Evolutionary conservation across 2,329 filamentous ascomycete genomes (phyloP).

Genomic region (Elsinoe necatrix): DNA sequence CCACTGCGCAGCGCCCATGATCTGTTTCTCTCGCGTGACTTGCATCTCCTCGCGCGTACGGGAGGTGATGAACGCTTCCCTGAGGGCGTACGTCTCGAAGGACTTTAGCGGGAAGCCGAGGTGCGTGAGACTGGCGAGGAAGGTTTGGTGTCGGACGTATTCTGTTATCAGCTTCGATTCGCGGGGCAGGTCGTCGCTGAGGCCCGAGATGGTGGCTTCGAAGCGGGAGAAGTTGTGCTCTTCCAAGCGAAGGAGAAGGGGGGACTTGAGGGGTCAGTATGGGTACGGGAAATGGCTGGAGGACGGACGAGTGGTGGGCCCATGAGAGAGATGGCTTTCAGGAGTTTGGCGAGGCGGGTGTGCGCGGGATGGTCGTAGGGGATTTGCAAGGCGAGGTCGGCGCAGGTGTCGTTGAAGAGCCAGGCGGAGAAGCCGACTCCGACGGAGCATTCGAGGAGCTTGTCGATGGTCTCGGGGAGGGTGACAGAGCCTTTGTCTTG

Average conservation of each 20-base stretch:
- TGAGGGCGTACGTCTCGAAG: background rate
- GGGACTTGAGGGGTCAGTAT: background rate
- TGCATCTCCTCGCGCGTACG: background rate
- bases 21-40: background rate
- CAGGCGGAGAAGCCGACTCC: background rate
- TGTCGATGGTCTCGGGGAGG: background rate
- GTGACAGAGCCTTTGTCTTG: background rate
- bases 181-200: background rate
- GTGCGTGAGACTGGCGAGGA: background rate
- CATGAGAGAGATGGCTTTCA: background rate
- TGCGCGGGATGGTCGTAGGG: background rate
- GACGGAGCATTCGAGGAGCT: background rate
- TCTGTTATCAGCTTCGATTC: background rate
- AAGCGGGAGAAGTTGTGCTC: background rate
- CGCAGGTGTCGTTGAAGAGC: constrained; percentile 2
- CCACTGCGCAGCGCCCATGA: background rate
- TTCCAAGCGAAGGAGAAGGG: background rate
- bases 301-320: background rate
- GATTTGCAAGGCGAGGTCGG: background rate
- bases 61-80: background rate
- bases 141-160: background rate
- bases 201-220: background rate
- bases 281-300: background rate
- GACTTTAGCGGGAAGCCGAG: background rate
- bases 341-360: background rate